Evolutionary conservation across 192 early-diverging fungal species (phyloP).

Genomic region (Backusella tuberculispora): DNA sequence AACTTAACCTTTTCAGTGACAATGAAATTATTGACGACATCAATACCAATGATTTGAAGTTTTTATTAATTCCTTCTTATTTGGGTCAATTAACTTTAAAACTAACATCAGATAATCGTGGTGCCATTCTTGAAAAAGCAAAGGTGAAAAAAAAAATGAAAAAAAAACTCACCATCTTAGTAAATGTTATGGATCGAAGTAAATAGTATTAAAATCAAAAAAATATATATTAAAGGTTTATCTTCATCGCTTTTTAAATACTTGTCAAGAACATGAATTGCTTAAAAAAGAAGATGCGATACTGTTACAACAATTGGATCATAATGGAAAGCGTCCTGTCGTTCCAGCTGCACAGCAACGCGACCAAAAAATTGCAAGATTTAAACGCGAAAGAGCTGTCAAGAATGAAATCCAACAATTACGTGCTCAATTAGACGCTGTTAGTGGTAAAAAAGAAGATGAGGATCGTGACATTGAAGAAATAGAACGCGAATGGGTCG

Average conservation of each 20-base stretch:
- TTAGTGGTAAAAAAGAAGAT: conserved; percentile 38
- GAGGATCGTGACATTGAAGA: conserved; percentile 68
- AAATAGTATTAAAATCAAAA: not conserved
- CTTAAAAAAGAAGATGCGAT: conserved; percentile 33
- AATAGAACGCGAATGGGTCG: conserved; percentile 70
- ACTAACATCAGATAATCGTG: conserved; percentile 40
- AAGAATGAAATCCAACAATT: conserved; percentile 56
- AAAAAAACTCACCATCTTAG: not conserved
- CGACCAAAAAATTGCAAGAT: conserved; percentile 74
- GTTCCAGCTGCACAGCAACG: conserved; percentile 51
- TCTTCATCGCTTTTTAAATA: conserved; percentile 42
- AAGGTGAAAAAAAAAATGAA: conserved; percentile 47
- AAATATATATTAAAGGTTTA: conserved; percentile 40
- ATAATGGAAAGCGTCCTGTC: conserved; percentile 25
- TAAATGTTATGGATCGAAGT: not conserved
- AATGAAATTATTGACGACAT: conserved; percentile 93
- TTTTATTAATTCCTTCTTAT: conserved; percentile 62
- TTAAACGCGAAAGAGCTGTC: conserved; percentile 77
- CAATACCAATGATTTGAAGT: conserved; percentile 76
- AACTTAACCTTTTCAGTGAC: conserved; percentile 77
- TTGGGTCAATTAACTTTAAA: conserved; percentile 59
- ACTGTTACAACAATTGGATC: conserved; percentile 1
- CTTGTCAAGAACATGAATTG: conserved; percentile 43
- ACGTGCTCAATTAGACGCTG: conserved; percentile 26
- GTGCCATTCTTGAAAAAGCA: conserved; percentile 44